phyloP scores from a whole-genome alignment of 2,329 filamentous ascomycete species.

The Scedosporium minutisporum region DNA sequence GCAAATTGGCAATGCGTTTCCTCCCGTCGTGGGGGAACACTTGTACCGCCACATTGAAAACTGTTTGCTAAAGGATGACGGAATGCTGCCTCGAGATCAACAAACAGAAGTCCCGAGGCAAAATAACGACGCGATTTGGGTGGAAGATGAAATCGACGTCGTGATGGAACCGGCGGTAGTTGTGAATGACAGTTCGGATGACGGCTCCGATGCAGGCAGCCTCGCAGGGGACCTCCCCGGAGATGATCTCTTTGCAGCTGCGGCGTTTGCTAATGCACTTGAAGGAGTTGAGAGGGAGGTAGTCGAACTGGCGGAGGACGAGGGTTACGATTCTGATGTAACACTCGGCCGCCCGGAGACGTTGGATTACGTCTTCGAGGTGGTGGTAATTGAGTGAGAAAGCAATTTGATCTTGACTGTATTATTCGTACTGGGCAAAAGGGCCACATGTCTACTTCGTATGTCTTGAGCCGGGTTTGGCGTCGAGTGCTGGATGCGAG shows the following conservation, averaged over 20 bases:
- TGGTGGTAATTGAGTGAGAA: neutral
- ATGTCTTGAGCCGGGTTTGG: too few species aligned
- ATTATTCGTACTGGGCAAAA: too few species aligned
- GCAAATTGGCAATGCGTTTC: conserved; percentile 75
- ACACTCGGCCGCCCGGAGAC: conserved; percentile 1
- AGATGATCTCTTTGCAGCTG: neutral
- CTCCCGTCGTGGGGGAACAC: conserved; percentile 44
- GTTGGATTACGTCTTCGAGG: neutral
- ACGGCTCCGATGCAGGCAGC: neutral
- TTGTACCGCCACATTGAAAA: conserved; percentile 38
- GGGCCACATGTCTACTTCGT: too few species aligned
- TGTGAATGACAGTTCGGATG: neutral
- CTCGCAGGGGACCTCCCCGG: neutral
- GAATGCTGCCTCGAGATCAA: neutral
- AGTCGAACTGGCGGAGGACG: neutral
- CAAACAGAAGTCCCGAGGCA: neutral
- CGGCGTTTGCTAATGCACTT: neutral
- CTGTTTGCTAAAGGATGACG: conserved; percentile 35
- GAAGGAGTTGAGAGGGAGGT: neutral
- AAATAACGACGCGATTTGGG: neutral
- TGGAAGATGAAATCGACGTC: conserved; percentile 4
- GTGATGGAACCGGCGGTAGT: neutral
- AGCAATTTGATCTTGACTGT: too few species aligned
- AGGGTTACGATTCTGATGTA: conserved; percentile 1
- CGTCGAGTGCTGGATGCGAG: too few species aligned